Evolutionary conservation across 495 filamentous ascomycete species (phyloP), one percentile per base, ranked within the genome.

Genomic region (Eremomyces bilateralis): DNA sequence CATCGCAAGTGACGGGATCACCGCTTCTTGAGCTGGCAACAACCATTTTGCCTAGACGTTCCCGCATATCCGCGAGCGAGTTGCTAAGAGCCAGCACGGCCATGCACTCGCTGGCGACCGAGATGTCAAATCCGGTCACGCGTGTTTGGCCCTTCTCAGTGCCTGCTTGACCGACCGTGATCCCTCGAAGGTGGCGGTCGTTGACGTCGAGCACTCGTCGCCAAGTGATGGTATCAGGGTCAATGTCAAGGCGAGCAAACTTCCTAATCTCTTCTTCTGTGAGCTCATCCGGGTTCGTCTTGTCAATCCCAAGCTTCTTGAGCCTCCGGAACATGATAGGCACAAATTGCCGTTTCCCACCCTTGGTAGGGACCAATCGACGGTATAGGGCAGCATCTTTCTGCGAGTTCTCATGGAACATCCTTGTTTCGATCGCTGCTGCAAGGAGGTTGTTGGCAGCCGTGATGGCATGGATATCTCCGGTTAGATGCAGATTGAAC

Each of bases 401-500:
- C 49, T 94, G 84, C 0, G 83, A 85, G 41, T 69, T 70, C 57
- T 97, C 88, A 50, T 97, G 88, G 61, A 93, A 97, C 68, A 97
- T 94, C 40, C 88, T 73, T 4, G 88, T 95, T 46, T 97, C 88
- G 45, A 97, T 92, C 10, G 88, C 88, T 28, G 88, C 88, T 36
- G 88, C 88, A n/a, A 97, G 75, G 27, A 97, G 65, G 58, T 97
- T 97, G 63, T 95, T 97, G 3, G 88, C 88, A 6, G 88, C 88
- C 22, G 83, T 80, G 48, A 97, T 85, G 27, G 88, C 88, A 52
- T 97, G 88, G 41, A 97, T 95, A 52, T 97, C 88, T 44, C 88
- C 88, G 28, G 88, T 97, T 51, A 97, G 58, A 51, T 97, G 88
- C 41, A 97, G 63, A 52, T 97, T 97, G 64, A 97, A 97, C 53